phyloP scores from a whole-genome alignment of 495 filamentous ascomycete species.

The Talaromyces ruber region DNA sequence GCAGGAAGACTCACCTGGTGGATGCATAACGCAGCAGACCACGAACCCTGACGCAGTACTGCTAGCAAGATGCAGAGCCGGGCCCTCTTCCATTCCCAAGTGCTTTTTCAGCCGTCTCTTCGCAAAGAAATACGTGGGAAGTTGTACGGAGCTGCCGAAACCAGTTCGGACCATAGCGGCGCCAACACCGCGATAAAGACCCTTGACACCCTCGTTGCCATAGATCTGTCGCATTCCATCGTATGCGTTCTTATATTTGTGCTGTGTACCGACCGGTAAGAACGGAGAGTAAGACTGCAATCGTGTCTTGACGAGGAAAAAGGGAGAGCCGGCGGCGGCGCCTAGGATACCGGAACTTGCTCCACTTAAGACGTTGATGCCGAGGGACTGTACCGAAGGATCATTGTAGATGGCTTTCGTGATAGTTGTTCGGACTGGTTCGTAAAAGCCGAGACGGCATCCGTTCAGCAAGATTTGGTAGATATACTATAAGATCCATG shows the following conservation, averaged over 20 bases:
- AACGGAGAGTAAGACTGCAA: constrained; percentile 93
- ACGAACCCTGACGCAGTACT: constrained; percentile 90
- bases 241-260: constrained; percentile 76
- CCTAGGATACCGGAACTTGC: constrained; percentile 83
- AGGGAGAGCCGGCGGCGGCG: constrained; percentile 83
- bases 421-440: constrained; percentile 69
- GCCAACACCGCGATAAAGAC: constrained; percentile 80
- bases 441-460: constrained; percentile 95
- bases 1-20: constrained; percentile 57
- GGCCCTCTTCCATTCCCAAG: constrained; percentile 82
- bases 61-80: constrained; percentile 80
- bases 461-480: constrained; percentile 97
- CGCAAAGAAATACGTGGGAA: constrained; percentile 97
- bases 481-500: constrained; percentile 53
- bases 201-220: constrained; percentile 62
- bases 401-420: constrained; percentile 64
- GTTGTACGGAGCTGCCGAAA: constrained; percentile 88
- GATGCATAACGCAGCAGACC: constrained; percentile 97
- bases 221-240: constrained; percentile 81
- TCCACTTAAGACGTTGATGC: constrained; percentile 87
- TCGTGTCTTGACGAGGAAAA: constrained; percentile 97
- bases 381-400: constrained; percentile 65
- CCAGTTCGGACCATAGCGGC: constrained; percentile 97
- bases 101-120: constrained; percentile 77
- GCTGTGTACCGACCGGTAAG: constrained; percentile 91